Evolutionary conservation across 169 alveolate species (phyloP).

Genomic region (Eimeria acervulina): DNA sequence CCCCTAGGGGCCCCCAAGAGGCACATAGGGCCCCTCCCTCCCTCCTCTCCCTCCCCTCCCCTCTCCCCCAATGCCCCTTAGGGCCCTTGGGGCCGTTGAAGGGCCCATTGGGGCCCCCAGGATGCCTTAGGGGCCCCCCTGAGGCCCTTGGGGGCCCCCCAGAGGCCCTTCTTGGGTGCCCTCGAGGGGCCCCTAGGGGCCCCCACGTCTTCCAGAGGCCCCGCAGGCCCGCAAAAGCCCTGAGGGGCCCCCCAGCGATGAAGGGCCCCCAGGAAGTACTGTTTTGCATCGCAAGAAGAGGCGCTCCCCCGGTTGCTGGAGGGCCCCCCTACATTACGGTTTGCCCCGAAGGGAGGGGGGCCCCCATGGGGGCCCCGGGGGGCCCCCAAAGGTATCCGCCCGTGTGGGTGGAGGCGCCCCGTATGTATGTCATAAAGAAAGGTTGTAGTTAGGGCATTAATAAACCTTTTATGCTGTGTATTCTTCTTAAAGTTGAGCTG

Average conservation of each 20-base stretch:
- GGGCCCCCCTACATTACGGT: background rate
- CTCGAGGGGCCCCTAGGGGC: background rate
- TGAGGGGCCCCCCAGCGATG: slow-evolving; percentile 6
- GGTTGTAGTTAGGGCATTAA: too few species aligned
- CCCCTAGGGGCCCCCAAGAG: too few species aligned
- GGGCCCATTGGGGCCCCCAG: background rate
- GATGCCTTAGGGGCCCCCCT: background rate
- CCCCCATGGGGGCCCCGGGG: too few species aligned
- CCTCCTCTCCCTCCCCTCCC: too few species aligned
- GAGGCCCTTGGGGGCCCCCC: background rate
- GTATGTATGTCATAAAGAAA: too few species aligned
- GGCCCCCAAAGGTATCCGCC: background rate
- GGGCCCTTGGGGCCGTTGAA: background rate
- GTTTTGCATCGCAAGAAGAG: too few species aligned
- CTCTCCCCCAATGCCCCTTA: too few species aligned
- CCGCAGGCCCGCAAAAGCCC: background rate
- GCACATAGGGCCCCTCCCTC: too few species aligned
- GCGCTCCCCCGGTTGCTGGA: background rate
- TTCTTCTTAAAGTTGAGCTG: background rate
- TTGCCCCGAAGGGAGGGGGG: background rate
- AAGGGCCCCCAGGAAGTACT: too few species aligned
- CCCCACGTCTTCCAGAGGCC: background rate
- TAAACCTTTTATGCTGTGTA: too few species aligned
- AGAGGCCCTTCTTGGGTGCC: too few species aligned
- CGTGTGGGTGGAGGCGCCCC: too few species aligned